These are phyloP conservation scores for Sporopachydermia quercuum DNA, from an alignment of 805 yeast species.

Conservation along the genomic window DNA sequence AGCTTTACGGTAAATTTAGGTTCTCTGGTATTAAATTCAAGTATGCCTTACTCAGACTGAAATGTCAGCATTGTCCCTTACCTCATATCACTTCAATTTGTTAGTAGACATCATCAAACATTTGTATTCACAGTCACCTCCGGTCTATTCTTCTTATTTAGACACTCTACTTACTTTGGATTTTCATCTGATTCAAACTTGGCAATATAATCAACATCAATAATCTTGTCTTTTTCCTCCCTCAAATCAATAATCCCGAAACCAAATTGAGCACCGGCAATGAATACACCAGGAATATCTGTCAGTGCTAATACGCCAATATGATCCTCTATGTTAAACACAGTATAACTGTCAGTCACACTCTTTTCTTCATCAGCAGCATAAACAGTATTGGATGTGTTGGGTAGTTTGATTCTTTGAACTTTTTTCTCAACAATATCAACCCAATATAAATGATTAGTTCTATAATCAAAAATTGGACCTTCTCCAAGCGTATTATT, in stretches of 20 bases:
- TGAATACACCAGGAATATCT: slow-evolving; percentile 28
- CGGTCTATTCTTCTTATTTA: too few species aligned
- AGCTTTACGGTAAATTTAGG: too few species aligned
- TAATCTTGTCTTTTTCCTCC: slow-evolving; percentile 11
- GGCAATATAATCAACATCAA: slow-evolving; percentile 22
- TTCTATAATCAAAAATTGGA: slow-evolving; percentile 17
- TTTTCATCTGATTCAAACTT: slow-evolving; percentile 24
- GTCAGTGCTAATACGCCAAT: slow-evolving; percentile 69
- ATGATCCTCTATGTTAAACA: slow-evolving; percentile 26
- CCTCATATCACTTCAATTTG: too few species aligned
- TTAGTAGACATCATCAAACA: too few species aligned
- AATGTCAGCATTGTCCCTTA: too few species aligned
- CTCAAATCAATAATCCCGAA: slow-evolving; percentile 37
- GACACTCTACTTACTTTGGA: slow-evolving; percentile 11
- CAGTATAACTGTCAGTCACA: slow-evolving; percentile 21
- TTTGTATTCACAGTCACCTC: too few species aligned
- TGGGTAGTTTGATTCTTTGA: slow-evolving; percentile 1
- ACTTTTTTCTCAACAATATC: slow-evolving; percentile 14
- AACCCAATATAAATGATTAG: slow-evolving; percentile 16
- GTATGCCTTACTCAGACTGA: too few species aligned
- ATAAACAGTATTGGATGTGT: slow-evolving; percentile 11
- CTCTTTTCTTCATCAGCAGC: slow-evolving; percentile 13
- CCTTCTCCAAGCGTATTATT: slow-evolving; percentile 16
- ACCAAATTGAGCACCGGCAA: slow-evolving; percentile 55
- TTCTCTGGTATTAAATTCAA: too few species aligned